A percentile compares a stretch with the other conserved stretches of the same genome.
phyloP scores from a whole-genome alignment of 495 filamentous ascomycete species.

The Symbiotaphrina buchneri region DNA sequence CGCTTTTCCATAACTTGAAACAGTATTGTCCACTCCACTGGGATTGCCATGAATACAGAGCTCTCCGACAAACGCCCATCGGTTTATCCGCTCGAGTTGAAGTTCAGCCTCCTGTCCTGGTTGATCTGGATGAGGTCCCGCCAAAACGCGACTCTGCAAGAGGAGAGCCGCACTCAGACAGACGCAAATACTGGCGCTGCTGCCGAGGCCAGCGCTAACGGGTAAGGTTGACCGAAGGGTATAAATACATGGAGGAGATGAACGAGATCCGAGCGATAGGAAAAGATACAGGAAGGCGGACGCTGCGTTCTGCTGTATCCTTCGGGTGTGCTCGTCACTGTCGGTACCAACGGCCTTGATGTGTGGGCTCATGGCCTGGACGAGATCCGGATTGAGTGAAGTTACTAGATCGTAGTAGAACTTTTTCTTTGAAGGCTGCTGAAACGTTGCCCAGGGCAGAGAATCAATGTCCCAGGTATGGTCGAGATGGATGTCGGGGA shows the following conservation, averaged over 20 bases:
- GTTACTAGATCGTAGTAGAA: slow-evolving; percentile 80
- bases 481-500: slow-evolving; percentile 64
- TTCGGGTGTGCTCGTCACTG: slow-evolving; percentile 38
- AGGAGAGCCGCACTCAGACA: slow-evolving; percentile 75
- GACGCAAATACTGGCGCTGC: slow-evolving; percentile 78
- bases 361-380: slow-evolving; percentile 56
- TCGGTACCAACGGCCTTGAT: slow-evolving; percentile 42
- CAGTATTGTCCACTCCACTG: slow-evolving; percentile 95
- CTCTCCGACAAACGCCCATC: slow-evolving; percentile 93
- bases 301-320: slow-evolving; percentile 60
- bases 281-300: slow-evolving; percentile 82
- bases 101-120: slow-evolving; percentile 53
- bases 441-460: slow-evolving; percentile 68
- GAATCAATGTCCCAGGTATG: slow-evolving; percentile 86
- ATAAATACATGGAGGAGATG: slow-evolving; percentile 63
- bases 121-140: slow-evolving; percentile 78
- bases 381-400: slow-evolving; percentile 56
- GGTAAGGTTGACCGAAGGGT: slow-evolving; percentile 87
- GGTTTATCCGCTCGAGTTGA: slow-evolving; percentile 85
- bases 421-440: slow-evolving; percentile 64
- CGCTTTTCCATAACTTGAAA: slow-evolving; percentile 75
- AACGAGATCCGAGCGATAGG: slow-evolving; percentile 57
- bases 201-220: slow-evolving; percentile 77
- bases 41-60: slow-evolving; percentile 95
- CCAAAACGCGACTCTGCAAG: slow-evolving; percentile 65